Base-by-base conservation (phyloP, 2,329 filamentous ascomycete genomes). In the Cladosporium sp. region DNA sequence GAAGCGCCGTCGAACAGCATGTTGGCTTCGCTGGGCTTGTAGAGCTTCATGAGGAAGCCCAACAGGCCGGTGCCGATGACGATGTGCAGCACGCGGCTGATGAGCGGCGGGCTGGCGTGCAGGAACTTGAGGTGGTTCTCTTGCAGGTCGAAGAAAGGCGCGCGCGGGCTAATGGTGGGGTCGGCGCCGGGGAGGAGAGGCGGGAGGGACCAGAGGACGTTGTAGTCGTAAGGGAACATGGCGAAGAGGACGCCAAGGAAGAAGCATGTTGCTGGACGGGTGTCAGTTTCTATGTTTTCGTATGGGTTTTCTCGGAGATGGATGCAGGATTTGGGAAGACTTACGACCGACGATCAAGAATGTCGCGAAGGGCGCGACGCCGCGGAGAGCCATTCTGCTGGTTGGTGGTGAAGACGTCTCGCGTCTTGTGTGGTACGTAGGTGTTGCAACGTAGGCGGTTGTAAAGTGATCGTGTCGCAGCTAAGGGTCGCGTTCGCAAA, bases 241-340 rank as follows among this genome's bases (percentile, higher is more conserved):
- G 93, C 93, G 86, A 98, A 99, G 80, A 99, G 89, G 79, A 98
- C 93, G 73, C 95, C 95, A 70, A 99, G 90, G 86, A 98, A 97
- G 87, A 99, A 99, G 80, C 92, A 97, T 70, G 91, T 93, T 67
- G 82, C 82, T 84, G 71, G 53, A 44, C 60, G 33, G 65, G 62
- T 58, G 59, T 65, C 55, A 70, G 67, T 57, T 53, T 59, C 16
- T 33, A 10, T 26, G 35, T 52, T 18, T 12, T 44, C 40, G 37
- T 5, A 8, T 46, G n/a, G 21, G 62, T 55, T 46, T 23, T 23
- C 28, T 46, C 18, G 37, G 7, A 8, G 55, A 50, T 31, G 16
- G 5, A 8, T 26, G 23, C 23, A 18, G 18, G 37, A 5, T 23
- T 50, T 53, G n/a, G 14, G 31, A 53, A 56, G 61, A 87, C 92